Conservation (phyloP, 768 basidiomycete genomes). For the Fomitopsis serialis region DNA sequence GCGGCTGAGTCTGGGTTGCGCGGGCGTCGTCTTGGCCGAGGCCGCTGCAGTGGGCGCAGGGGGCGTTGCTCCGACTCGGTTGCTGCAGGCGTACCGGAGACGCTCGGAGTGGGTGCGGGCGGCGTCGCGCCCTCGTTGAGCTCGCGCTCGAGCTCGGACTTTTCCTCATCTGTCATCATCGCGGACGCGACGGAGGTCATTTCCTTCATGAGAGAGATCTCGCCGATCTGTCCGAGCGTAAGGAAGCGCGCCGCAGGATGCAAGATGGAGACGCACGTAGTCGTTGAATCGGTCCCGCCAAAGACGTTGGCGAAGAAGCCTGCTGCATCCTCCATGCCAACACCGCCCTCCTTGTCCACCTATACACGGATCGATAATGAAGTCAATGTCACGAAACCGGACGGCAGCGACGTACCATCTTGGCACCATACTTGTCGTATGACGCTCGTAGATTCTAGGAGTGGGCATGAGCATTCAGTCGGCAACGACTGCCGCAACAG, state of each 20-base stretch:
- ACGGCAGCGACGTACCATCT: conserved; percentile 52
- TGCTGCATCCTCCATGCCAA: conserved; percentile 85
- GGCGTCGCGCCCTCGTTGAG: conserved; percentile 40
- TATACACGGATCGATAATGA: conserved; percentile 17
- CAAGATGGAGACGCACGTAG: conserved; percentile 53
- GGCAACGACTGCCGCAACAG: neutral
- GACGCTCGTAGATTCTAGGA: conserved; percentile 73
- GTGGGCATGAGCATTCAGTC: conserved; percentile 1
- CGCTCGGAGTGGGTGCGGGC: conserved; percentile 19
- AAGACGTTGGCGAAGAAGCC: conserved; percentile 96
- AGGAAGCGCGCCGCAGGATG: no score
- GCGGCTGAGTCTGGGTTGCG: conserved; percentile 2
- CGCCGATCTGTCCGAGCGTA: no score
- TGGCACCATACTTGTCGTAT: conserved; percentile 94
- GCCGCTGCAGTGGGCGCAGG: neutral
- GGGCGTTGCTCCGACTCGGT: conserved; percentile 5
- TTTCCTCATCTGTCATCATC: conserved; percentile 91
- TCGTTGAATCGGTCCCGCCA: conserved; percentile 90
- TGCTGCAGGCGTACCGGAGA: conserved; percentile 16
- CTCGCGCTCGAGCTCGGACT: conserved; percentile 77
- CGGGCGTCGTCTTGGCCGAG: conserved; percentile 1
- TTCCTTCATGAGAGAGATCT: conserved; percentile 93
- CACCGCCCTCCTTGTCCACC: conserved; percentile 74
- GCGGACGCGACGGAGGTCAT: conserved; percentile 82
- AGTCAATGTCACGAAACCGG: neutral